Base-by-base conservation (phyloP, 2,329 filamentous ascomycete species). In the Arthrobotrys sinensis region DNA sequence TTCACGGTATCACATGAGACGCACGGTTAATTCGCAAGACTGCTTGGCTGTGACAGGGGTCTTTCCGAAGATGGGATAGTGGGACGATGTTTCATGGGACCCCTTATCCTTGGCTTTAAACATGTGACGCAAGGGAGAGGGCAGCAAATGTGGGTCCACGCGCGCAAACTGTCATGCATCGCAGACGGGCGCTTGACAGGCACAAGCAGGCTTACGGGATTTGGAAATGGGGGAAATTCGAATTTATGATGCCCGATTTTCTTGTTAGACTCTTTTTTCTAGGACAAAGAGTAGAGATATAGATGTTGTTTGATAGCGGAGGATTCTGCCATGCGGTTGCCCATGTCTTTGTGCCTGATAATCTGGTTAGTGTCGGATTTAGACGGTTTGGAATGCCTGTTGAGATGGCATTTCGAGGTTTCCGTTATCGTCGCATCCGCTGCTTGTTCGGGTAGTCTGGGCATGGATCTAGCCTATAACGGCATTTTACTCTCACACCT, bases 1-100 rank as follows among this genome's bases (percentile, higher is more conserved):
- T 34, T 16, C 65, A 52, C 72, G 72, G 28, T 55, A 55, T 76
- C 72, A 76, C 34, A 50, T 76, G 72, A 76, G 50, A 45, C 8
- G 48, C 63, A 55, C 6, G n/a, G 16, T 24, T 43, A 12, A n/a
- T 6, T 4, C 12, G 36, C 34, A 60, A 43, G 55, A 14, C 11
- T 3, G 40, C 68, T 71, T 64, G 68, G 68, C 68, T 50, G 8
- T 1, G 46, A 66, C 43, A 34, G 16, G 63, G 43, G 16, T 66
- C n/a, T 52, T 38, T 40, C 63, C 46, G 43, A 21, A 64, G 60
- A 48, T 40, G 60, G 60, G 14, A 5, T 48, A 48, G 43, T 40
- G 28, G 16, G 28, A 12, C 6, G 21, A 10, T 34, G 48, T 52
- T 48, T 65, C 43, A 45, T 65, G 43, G 50, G 50, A 32, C 21